A percentile compares a stretch with the other conserved stretches of the same genome.
These are phyloP conservation scores for Psidium guajava DNA, from an alignment of 345 rosid species.

Conservation along the genomic window DNA sequence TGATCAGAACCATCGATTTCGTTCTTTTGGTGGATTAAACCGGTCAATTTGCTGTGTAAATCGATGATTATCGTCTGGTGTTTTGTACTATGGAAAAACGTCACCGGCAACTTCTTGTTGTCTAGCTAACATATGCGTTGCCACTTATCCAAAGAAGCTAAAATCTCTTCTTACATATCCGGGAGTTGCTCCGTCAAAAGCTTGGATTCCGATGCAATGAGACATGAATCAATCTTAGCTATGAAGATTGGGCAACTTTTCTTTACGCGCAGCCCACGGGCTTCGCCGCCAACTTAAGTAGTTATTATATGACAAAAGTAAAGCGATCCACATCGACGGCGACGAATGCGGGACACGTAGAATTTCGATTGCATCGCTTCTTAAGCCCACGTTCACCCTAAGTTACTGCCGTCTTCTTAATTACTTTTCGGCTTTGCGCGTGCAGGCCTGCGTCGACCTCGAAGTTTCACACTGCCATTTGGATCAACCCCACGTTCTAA, in stretches of 20 bases:
- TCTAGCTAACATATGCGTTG: no score
- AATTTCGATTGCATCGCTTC: neutral
- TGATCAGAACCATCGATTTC: neutral
- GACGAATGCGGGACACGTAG: neutral
- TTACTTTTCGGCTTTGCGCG: neutral
- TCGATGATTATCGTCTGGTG: neutral
- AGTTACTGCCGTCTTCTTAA: neutral
- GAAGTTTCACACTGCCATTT: neutral
- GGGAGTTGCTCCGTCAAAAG: neutral
- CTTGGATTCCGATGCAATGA: no score
- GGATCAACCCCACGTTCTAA: neutral
- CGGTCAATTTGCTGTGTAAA: neutral
- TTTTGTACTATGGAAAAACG: no score
- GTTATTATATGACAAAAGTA: neutral
- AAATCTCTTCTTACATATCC: no score
- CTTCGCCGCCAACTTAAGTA: neutral
- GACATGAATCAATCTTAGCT: neutral
- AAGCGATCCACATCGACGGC: neutral
- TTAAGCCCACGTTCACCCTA: neutral
- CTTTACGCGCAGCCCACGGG: neutral
- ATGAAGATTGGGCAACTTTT: neutral
- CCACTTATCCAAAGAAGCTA: no score
- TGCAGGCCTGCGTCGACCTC: neutral
- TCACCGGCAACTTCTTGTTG: no score
- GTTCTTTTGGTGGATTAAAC: neutral